Evolutionary conservation across 768 basidiomycete genomes (phyloP).

Genomic region (Paxillus ammoniavirescens): DNA sequence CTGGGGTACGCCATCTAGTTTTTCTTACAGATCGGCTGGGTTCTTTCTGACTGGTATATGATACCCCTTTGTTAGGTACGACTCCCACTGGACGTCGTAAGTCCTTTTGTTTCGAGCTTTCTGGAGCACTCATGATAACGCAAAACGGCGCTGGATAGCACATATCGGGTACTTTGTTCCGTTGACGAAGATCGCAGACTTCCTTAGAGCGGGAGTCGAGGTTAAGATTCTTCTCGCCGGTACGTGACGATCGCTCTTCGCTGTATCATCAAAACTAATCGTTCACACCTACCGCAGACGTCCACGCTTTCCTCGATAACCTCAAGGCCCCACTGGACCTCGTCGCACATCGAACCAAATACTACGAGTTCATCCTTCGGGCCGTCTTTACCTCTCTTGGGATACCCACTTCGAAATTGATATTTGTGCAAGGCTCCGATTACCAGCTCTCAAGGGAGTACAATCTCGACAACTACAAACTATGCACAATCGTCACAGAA

Average conservation of each 20-base stretch:
- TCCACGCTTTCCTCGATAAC: slow-evolving; percentile 98
- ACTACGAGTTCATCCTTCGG: slow-evolving; percentile 81
- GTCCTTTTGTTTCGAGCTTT: slow-evolving; percentile 25
- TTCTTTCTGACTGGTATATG: neutral
- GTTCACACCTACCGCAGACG: slow-evolving; percentile 47
- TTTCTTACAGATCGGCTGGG: neutral
- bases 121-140: neutral
- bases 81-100: slow-evolving; percentile 93
- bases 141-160: slow-evolving; percentile 46
- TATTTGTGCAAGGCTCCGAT: slow-evolving; percentile 85
- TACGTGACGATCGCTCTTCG: slow-evolving; percentile 21
- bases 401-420: slow-evolving; percentile 82
- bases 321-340: slow-evolving; percentile 94
- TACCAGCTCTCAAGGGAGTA: slow-evolving; percentile 93
- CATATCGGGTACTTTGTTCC: slow-evolving; percentile 98
- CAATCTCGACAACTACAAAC: slow-evolving; percentile 91
- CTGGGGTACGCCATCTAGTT: slow-evolving; percentile 66
- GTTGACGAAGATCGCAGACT: slow-evolving; percentile 93
- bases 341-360: slow-evolving; percentile 82
- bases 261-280: neutral
- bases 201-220: slow-evolving; percentile 88
- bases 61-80: slow-evolving; percentile 54
- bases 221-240: slow-evolving; percentile 84
- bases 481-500: slow-evolving; percentile 89
- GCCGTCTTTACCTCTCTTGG: slow-evolving; percentile 87